Conservation (phyloP, 2,329 filamentous ascomycete species). For the Fusarium bulbicola region DNA sequence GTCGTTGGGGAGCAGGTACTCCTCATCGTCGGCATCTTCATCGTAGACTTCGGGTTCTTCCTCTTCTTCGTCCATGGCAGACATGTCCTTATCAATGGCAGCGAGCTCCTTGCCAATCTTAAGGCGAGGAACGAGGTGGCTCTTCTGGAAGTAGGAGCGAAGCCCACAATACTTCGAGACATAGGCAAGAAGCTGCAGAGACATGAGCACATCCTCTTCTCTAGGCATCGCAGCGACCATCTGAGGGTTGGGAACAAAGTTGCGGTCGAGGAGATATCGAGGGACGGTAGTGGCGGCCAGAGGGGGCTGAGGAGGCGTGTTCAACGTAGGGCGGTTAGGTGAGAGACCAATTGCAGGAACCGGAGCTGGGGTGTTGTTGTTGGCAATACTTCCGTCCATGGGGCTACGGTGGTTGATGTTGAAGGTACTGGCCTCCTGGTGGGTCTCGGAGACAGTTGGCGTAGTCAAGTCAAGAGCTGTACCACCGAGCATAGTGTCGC, state of each 20-base stretch:
- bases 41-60: conserved; percentile 50
- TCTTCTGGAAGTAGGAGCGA: conserved; percentile 92
- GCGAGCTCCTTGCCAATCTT: conserved; percentile 89
- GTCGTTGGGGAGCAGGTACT: conserved; percentile 91
- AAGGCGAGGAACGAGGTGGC: conserved; percentile 90
- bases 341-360: conserved; percentile 78
- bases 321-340: conserved; percentile 74
- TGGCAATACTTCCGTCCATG: conserved; percentile 85
- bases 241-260: conserved; percentile 72
- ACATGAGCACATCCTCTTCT: conserved; percentile 98
- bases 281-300: conserved; percentile 77
- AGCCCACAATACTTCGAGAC: conserved; percentile 99
- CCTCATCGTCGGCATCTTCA: conserved; percentile 76
- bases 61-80: conserved; percentile 55
- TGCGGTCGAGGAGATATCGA: conserved; percentile 80
- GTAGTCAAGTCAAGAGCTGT: conserved; percentile 79
- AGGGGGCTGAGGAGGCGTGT: conserved; percentile 78
- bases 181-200: conserved; percentile 93
- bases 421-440: conserved; percentile 86
- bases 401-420: conserved; percentile 90
- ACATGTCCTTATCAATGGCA: conserved; percentile 66
- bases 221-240: conserved; percentile 92
- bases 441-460: conserved; percentile 80
- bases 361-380: conserved; percentile 71
- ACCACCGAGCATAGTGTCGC: conserved; percentile 80